Evolutionary conservation across 139 green algal genomes (phyloP), one percentile per base, ranked within the genome.

Genomic region (Medakamo hakoo): DNA sequence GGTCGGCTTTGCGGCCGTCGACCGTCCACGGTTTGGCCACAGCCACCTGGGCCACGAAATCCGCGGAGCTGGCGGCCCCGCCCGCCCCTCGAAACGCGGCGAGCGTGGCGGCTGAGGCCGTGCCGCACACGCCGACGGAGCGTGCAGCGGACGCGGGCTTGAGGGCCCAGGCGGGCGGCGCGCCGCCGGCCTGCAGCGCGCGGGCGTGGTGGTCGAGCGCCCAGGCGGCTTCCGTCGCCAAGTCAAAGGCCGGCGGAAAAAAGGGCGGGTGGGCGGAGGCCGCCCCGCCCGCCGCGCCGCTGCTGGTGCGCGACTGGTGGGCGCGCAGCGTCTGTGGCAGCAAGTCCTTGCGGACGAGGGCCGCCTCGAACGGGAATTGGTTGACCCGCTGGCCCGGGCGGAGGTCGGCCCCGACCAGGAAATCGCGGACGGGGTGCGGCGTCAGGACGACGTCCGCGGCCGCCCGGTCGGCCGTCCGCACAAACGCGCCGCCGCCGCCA

Each of bases 311-410:
- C 27, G 62, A 31, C 27, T 55, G 27, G 27, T 61, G n/a, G 27
- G 26, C 28, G 4, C 63, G 52, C 27, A 67, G 63, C 2, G 63
- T 61, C 22, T 49, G 27, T 19, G 63, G 63, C 49, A 67, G 52
- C 63, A 67, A 49, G 55, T 67, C 63, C 28, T 67, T 67, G 26
- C 27, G 27, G 14, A 67, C 27, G 20, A 67, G 19, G 27, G 30
- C 55, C 9, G 9, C 52, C 28, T 61, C 63, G 27, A 31, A 67
- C 4, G 52, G 63, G 52, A 67, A 67, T 27, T 67, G 63, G 63
- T 61, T 67, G 9, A 67, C 63, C 3, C 20, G 23, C 52, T 62
- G 52, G 52, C 55, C 22, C 19, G 26, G 48, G 32, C 24, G 24
- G 29, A 18, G 14, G n/a, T 59, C n/a, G 55, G 48, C 19, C 18